Base-by-base conservation (phyloP, 768 basidiomycete species). In the Crucibulum laeve region DNA sequence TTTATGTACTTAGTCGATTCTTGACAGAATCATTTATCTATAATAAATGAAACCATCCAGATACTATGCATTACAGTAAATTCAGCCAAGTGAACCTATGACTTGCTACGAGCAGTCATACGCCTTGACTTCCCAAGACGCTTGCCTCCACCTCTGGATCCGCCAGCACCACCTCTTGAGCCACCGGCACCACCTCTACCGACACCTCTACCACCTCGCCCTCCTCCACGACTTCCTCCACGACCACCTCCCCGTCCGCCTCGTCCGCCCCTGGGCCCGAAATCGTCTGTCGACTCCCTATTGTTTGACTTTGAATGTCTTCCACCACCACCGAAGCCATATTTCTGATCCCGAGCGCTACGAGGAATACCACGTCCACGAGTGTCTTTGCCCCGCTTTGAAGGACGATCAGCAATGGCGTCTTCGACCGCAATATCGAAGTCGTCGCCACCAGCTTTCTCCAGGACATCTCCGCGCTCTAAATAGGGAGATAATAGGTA, bases 381-480 rank as follows among this genome's bases (percentile, higher is more conserved):
- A 17, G 56, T 49, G 5, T 61, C 54, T 42, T 66, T 72, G 24
- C 67, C 62, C 43, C 87, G 85, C 44, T 80, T 71, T 4, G 71
- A 57, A 8, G 86, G 85, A 11, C 78, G 78, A 53, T 87, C 83
- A 22, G 83, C 64, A 53, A 94, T 81, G 7, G 91, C 91, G 46
- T 95, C 89, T 59, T 98, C 92, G 25, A 96, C 81, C 0, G 87
- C 86, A 46, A 97, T 76, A 55, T 94, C 92, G 56, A 96, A 96
- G 22, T 79, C 84, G 42, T 81, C 82, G 46, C 77, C 82, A 13
- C 71, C 79, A 14, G 74, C 71, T 25, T 78, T 80, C 52, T 91
- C 86, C 53, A 91, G 65, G 28, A 84, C 79, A 46, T 87, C 91
- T 60, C 87, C 89, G 54, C 87, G 81, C 74, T 95, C 92, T 95